These are phyloP conservation scores for Ceratobasidium sp. DNA, from an alignment of 1,284 basidiomycete genomes.

Conservation along the genomic window DNA sequence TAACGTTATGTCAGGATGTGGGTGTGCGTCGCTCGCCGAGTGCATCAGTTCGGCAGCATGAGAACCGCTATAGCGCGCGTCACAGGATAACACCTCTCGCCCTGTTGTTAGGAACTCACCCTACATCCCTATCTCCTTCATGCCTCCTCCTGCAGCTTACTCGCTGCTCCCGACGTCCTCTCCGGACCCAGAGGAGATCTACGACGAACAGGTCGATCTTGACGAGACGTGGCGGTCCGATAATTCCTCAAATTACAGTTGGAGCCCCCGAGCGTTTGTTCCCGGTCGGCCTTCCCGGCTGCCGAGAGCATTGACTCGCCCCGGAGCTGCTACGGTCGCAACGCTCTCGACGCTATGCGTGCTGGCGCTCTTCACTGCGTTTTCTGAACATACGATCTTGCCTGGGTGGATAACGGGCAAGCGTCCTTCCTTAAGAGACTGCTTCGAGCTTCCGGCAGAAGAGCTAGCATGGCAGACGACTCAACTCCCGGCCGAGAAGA, in stretches of 20 bases:
- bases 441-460: conserved; percentile 37
- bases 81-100: conserved; percentile 16
- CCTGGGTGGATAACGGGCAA: not conserved
- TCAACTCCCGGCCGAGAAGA: conserved; percentile 23
- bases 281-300: conserved; percentile 8
- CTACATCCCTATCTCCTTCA: not conserved
- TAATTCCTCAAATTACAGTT: not conserved
- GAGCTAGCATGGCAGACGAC: conserved; percentile 39
- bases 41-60: conserved; percentile 5
- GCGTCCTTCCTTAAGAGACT: conserved; percentile 15
- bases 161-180: conserved; percentile 16
- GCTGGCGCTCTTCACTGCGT: not conserved
- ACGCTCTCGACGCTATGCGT: conserved; percentile 24
- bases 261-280: not conserved
- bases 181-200: not conserved
- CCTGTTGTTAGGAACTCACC: not conserved
- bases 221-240: conserved; percentile 7
- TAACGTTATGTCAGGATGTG: conserved; percentile 25
- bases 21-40: not conserved
- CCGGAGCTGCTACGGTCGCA: not conserved
- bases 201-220: not conserved
- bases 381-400: not conserved
- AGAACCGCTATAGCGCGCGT: not conserved
- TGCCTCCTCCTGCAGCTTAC: conserved; percentile 22
- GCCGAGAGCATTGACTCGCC: not conserved